These are phyloP conservation scores for Dactylorhiza incarnata DNA, from an alignment of 106 monocot genomes.

Conservation along the genomic window DNA sequence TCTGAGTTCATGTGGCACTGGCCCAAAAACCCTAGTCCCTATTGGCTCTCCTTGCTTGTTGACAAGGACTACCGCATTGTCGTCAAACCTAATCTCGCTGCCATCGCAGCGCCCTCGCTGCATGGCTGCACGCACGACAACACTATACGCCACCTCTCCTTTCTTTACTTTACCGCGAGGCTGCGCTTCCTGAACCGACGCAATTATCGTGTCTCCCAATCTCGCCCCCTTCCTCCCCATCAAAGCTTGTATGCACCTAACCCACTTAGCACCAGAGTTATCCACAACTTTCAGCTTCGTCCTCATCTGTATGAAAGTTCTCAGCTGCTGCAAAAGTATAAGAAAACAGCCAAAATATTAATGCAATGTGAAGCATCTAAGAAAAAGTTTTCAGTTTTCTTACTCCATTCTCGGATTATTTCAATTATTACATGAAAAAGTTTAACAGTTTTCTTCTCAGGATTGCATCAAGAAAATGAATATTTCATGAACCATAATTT, in stretches of 20 bases:
- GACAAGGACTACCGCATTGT: no score
- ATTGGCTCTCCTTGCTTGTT: no score
- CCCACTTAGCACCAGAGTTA: conserved; percentile 78
- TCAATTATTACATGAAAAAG: no score
- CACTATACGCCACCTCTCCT: conserved; percentile 72
- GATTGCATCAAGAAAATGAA: no score
- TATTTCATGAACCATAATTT: neutral
- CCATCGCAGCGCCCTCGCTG: conserved; percentile 72
- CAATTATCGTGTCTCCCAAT: conserved; percentile 67
- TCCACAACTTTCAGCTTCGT: conserved; percentile 86
- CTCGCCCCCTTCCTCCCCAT: conserved; percentile 64
- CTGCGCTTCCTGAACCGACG: conserved; percentile 26
- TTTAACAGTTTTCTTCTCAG: no score
- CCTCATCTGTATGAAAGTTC: conserved; percentile 90
- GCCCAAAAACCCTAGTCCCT: no score
- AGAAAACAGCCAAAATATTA: neutral
- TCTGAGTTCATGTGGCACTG: no score
- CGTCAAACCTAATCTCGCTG: neutral
- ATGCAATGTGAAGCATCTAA: neutral
- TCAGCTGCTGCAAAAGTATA: conserved; percentile 46
- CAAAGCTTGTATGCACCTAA: conserved; percentile 87
- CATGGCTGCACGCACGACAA: conserved; percentile 88
- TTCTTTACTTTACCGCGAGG: conserved; percentile 74
- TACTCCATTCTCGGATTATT: neutral
- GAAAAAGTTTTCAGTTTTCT: neutral